Evolutionary conservation across 2,329 filamentous ascomycete species (phyloP).

Genomic region (Teratosphaeria nubilosa): DNA sequence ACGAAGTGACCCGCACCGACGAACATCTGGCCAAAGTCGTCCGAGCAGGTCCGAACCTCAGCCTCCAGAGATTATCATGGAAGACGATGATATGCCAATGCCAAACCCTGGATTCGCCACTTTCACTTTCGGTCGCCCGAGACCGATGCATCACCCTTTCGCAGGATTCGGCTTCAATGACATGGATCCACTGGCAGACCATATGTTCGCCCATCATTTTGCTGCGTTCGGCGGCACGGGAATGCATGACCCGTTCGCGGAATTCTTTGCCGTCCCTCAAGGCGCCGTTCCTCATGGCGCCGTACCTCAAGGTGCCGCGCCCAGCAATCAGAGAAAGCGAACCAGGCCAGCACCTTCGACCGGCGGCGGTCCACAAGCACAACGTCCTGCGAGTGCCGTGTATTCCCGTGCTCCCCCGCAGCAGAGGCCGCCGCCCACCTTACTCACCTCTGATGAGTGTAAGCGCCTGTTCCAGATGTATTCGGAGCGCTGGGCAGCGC

Average conservation of each 20-base stretch:
- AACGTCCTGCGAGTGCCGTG: constrained; percentile 1
- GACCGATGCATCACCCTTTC: constrained; percentile 7
- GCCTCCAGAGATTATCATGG: not conserved
- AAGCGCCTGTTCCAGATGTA: constrained; percentile 18
- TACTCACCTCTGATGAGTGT: constrained; percentile 18
- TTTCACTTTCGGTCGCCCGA: not conserved
- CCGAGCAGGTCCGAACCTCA: constrained; percentile 2
- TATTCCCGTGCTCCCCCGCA: constrained; percentile 5
- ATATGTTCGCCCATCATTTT: constrained; percentile 10
- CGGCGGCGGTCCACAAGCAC: constrained; percentile 2
- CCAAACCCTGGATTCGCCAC: not conserved
- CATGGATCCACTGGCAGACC: constrained; percentile 8
- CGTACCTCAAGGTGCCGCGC: constrained; percentile 5
- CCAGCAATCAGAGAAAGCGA: constrained; percentile 7
- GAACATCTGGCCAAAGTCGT: constrained; percentile 1
- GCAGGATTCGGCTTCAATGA: constrained; percentile 5
- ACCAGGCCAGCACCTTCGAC: constrained; percentile 7
- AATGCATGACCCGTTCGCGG: constrained; percentile 7
- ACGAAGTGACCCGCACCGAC: constrained; percentile 5
- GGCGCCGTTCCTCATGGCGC: constrained; percentile 4
- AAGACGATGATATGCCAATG: not conserved
- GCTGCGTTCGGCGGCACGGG: constrained; percentile 6
- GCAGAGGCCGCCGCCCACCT: constrained; percentile 10
- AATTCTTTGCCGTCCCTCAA: constrained; percentile 14
- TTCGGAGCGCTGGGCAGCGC: constrained; percentile 18